Base-by-base conservation (phyloP, 306 rosid species). In the Trifolium fragiferum region DNA sequence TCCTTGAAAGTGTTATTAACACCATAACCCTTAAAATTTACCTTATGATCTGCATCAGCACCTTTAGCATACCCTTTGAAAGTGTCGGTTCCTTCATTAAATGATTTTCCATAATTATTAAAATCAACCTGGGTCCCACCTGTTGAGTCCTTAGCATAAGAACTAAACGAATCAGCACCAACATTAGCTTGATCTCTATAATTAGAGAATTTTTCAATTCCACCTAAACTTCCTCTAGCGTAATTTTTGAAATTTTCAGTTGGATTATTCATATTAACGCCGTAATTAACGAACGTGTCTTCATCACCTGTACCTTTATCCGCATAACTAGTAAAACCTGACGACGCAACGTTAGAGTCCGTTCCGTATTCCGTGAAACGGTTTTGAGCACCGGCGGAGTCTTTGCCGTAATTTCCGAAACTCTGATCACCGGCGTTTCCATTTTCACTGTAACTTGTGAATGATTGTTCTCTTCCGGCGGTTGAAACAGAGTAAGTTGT, bases 21-120 rank as follows among this genome's bases (percentile, higher is more conserved):
- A 13, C 98, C 93, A 62, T 93, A 93, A 57, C 55, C 72, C 27
- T 83, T 93, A 86, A 93, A 93, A 5, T 81, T 86, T 70, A 83
- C 61, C 21, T 73, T 61, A 1, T 81, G 87, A n/a, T 75, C 83
- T 0, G 67, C 73, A 8, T 33, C 3, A 1, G 88, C 85, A 1
- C 80, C 92, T 15, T 78, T 66, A 1, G 93, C 93, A 41, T 93
- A 93, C 3, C 93, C 89, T 37, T 82, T 87, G 73, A 93, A 93
- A 3, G 72, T 88, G 63, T 93, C 98, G 1, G 91, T 63, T 4
- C 98, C 97, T 21, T 61, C 80, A 19, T 90, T 89, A 81, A 81
- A 72, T 0, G 93, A 85, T 19, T 86, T 84, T 0, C 96, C 97
- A 46, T 93, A 93, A 73, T 84, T 89, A 0, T 33, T 49, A 88